Evolutionary conservation across 2,329 filamentous ascomycete genomes (phyloP), one percentile per base, ranked within the genome.

Genomic region (Penicillium brevicompactum): DNA sequence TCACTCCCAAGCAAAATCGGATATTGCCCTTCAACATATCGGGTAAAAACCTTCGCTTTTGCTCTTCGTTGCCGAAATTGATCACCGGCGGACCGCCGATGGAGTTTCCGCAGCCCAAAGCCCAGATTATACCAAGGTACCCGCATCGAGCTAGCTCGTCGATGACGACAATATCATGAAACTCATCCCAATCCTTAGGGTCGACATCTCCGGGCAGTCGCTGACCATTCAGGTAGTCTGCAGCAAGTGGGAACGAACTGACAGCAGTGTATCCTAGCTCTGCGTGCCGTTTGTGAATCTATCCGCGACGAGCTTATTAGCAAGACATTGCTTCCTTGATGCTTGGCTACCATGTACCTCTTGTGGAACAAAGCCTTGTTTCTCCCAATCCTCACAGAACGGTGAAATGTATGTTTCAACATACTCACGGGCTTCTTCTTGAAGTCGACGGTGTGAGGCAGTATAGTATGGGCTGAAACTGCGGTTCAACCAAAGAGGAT

Each of bases 1-100:
- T 87, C 46, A 87, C 83, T 1, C 83, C 84, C 5, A 88, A 71
- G 61, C 82, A 86, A 63, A 87, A 86, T 53, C 80, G 78, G 2
- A 81, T 82, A 38, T 81, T 76, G 61, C 84, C 83, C 0, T 71
- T 75, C 48, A 86, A 80, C 21, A 87, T 74, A 0, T 81, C 82
- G 0, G 83, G 84, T 6, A 87, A 70, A 75, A 82, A 87, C 46
- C 76, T 77, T 5, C 38, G 16, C 56, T 68, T 71, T 48, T 70
- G 70, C 41, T 69, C 64, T 3, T 63, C 56, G n/a, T 60, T 67
- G 0, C 67, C 70, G 46, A 67, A 70, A 11, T 67, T 65, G 31
- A 70, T 63, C 4, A 72, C 53, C 0, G 70, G 69, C 10, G 70
- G 70, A 3, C 62, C 68, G 4, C 72, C 72, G 21, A 73, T 70